Conservation (phyloP, 208 protist genomes). For the Herpetomonas samuelpessoai region DNA sequence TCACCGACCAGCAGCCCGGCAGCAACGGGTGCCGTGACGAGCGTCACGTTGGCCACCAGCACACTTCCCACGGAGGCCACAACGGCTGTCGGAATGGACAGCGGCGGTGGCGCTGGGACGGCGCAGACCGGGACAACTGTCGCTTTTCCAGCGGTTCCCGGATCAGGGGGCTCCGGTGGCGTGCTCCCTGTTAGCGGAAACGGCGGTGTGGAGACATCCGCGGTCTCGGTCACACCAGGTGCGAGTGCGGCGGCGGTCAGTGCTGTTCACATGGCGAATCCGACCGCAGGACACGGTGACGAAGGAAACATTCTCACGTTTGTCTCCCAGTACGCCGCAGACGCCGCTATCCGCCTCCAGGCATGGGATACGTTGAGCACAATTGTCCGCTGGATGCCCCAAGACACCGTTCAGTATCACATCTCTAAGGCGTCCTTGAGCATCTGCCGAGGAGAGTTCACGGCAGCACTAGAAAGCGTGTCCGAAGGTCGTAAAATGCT, state of each 20-base stretch:
- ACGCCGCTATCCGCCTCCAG: constrained; percentile 80
- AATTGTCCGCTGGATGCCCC: constrained; percentile 50
- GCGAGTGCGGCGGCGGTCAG: constrained; percentile 2
- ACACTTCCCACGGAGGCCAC: neutral
- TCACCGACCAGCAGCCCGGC: neutral
- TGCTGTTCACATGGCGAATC: constrained; percentile 14
- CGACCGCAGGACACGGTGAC: constrained; percentile 28
- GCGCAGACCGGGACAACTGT: neutral
- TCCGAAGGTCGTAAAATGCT: constrained; percentile 60
- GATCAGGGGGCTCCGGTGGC: no score
- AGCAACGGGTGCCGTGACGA: neutral
- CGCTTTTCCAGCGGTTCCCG: no score
- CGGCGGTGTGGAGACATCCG: neutral
- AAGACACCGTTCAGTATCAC: constrained; percentile 59
- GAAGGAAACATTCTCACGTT: constrained; percentile 61
- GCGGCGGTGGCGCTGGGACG: no score
- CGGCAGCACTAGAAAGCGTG: constrained; percentile 42
- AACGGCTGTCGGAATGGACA: neutral
- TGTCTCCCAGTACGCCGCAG: constrained; percentile 80
- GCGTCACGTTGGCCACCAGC: neutral
- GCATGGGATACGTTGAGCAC: constrained; percentile 62
- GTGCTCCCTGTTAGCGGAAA: no score
- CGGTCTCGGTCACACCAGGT: neutral
- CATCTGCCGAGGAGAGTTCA: constrained; percentile 58
- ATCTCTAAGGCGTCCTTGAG: constrained; percentile 55